A percentile compares a stretch with the other conserved stretches of the same genome.
Evolutionary conservation across 2,329 filamentous ascomycete genomes (phyloP).

Genomic region (Botrytis elliptica): DNA sequence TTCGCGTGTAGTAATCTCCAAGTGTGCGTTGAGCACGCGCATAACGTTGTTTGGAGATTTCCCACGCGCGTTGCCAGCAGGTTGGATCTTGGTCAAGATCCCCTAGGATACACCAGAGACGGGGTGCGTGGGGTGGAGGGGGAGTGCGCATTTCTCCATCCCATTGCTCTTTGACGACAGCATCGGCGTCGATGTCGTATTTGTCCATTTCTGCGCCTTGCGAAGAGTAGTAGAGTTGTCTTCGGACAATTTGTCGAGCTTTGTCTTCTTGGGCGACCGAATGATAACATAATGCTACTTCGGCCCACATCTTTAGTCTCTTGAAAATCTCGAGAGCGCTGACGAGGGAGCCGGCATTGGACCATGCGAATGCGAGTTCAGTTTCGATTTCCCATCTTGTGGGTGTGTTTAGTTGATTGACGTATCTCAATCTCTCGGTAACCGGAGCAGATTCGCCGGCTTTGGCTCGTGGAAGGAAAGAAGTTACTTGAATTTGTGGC

Average conservation of each 20-base stretch:
- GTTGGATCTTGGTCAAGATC: conserved; percentile 75
- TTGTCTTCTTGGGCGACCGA: conserved; percentile 68
- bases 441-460: conserved; percentile 75
- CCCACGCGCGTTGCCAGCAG: conserved; percentile 86
- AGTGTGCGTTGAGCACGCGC: conserved; percentile 85
- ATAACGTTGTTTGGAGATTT: conserved; percentile 76
- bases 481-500: conserved; percentile 56
- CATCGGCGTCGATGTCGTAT: conserved; percentile 50
- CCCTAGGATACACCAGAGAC: conserved; percentile 89
- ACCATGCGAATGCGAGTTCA: conserved; percentile 91
- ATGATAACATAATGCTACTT: conserved; percentile 78
- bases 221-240: conserved; percentile 73
- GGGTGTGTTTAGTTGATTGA: conserved; percentile 80
- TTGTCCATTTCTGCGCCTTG: conserved; percentile 41
- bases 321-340: conserved; percentile 97
- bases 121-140: conserved; percentile 76
- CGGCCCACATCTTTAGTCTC: conserved; percentile 87
- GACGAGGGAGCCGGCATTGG: conserved; percentile 77
- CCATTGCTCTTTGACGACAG: conserved; percentile 55
- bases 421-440: conserved; percentile 73
- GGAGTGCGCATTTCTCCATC: conserved; percentile 66
- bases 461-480: conserved; percentile 78
- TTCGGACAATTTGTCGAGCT: conserved; percentile 71
- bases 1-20: conserved; percentile 71
- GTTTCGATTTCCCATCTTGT: conserved; percentile 93